A percentile compares a stretch with the other conserved stretches of the same genome.
Evolutionary conservation across 257 asterid species (phyloP).

Genomic region (Knoxia roxburghii): DNA sequence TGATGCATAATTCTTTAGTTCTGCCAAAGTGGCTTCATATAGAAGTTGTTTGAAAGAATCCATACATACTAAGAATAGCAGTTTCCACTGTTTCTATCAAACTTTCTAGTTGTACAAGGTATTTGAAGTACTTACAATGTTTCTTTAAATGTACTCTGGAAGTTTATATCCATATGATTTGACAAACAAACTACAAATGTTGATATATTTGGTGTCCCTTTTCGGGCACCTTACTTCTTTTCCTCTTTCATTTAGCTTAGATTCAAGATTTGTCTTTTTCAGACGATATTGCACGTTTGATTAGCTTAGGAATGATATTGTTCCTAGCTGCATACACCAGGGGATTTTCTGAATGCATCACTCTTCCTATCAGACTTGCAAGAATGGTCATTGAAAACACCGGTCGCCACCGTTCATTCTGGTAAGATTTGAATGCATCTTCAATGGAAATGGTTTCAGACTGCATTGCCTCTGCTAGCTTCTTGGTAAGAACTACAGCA

Average conservation of each 20-base stretch:
- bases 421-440: conserved; percentile 62
- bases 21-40: not conserved
- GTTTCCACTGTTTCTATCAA: not conserved
- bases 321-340: conserved; percentile 54
- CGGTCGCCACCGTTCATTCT: conserved; percentile 52
- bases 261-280: conserved; percentile 62
- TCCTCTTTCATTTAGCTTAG: conserved; percentile 11
- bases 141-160: too few species aligned
- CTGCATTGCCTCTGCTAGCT: conserved; percentile 39
- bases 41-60: not conserved
- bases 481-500: conserved; percentile 50
- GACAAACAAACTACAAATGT: not conserved
- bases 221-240: not conserved
- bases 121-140: not conserved
- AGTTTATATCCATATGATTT: not conserved
- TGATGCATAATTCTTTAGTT: not conserved
- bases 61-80: not conserved
- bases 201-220: not conserved
- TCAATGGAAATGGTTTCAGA: conserved; percentile 32
- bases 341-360: conserved; percentile 59
- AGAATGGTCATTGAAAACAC: conserved; percentile 57
- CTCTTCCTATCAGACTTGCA: conserved; percentile 50
- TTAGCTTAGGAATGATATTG: conserved; percentile 56
- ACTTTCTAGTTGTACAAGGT: not conserved
- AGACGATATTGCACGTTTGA: conserved; percentile 55